Base-by-base conservation (phyloP, 2,329 filamentous ascomycete species). In the Cryphonectria naterciae region DNA sequence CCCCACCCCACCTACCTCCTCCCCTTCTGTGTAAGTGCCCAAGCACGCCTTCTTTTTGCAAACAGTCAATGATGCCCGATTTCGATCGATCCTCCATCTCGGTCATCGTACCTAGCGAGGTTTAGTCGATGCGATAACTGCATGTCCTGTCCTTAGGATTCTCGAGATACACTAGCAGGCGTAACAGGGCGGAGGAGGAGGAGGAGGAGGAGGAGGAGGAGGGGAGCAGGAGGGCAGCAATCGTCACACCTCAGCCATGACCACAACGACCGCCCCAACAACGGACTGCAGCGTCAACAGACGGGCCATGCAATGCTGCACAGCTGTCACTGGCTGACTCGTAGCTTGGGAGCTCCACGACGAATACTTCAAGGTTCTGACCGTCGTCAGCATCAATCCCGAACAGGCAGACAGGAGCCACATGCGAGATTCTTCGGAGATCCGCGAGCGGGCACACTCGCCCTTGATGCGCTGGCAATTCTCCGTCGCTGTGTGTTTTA, bases 371-470 rank as follows among this genome's bases (percentile, higher is more conserved):
- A 58, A 58, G 54, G 54, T 58, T 58, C 54, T 22, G 32, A 25
- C 15, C 28, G 25, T 65, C 63, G 43, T 52, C 63, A 52, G 63
- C 41, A 52, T n/a, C 63, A 32, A 15, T 25, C 61, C 39, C n/a
- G n/a, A 28, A n/a, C 43, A 49, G 25, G 43, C 6, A 49, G 28
- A 65, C 25, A 28, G n/a, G 41, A 65, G 63, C 41, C 41, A 28
- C 28, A 65, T 65, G 63, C 63, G 25, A 65, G 63, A 65, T 65
- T 25, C 63, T 35, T 41, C 43, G 43, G 41, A 46, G 63, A 65
- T 65, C 61, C 43, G 63, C 63, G 63, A 43, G 63, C 43, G 63
- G 63, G 19, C 41, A 65, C 63, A 32, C 63, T 65, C 63, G 63
- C 63, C 63, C 63, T 46, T 65, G 63, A 65, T 65, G 63, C 28